Evolutionary conservation across 2,329 filamentous ascomycete species (phyloP), one percentile per base, ranked within the genome.

Genomic region (Coleophoma cylindrospora): DNA sequence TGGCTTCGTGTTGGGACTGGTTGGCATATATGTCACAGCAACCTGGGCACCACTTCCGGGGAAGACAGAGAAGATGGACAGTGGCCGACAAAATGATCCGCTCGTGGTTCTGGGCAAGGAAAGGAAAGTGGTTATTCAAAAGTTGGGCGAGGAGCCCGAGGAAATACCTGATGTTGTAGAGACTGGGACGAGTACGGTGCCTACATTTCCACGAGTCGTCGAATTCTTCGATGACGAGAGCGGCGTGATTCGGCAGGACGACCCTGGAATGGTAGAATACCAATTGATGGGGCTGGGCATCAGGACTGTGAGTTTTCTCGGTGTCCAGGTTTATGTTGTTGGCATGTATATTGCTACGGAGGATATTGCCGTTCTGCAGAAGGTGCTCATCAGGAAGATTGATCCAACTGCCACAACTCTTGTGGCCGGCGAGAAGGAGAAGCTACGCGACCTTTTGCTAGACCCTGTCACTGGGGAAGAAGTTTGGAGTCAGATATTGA

Each of bases 311-410:
- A 95, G 88, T 21, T 96, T 97, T 68, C 72, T 97, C 41, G 75
- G 81, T 45, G 90, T 99, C 41, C 86, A 96, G 66, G 94, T 99
- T 48, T 99, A 99, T 71, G 87, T 97, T 15, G 87, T 96, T 0
- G 94, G 92, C 14, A 82, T 95, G 61, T 99, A 99, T 71, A 79
- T 97, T 22, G 89, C 91, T 22, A 92, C 86, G 0, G 74, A 84
- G 36, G 91, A 96, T 63, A 83, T 99, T 52, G 83, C 85, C 4
- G 76, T 79, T n/a, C 75, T 99, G 38, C 92, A 97, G 69, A 76
- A 80, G 57, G 80, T 83, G 41, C 77, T 97, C 32, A 80, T 95
- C 53, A 84, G 84, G 64, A 83, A 83, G 54, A 81, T 95, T 60
- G 89, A 89, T 64, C 79, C 84, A 1, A 70, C 83, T 3, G 92